Conservation (phyloP, 2,329 filamentous ascomycete species). For the Colletotrichum limetticola region DNA sequence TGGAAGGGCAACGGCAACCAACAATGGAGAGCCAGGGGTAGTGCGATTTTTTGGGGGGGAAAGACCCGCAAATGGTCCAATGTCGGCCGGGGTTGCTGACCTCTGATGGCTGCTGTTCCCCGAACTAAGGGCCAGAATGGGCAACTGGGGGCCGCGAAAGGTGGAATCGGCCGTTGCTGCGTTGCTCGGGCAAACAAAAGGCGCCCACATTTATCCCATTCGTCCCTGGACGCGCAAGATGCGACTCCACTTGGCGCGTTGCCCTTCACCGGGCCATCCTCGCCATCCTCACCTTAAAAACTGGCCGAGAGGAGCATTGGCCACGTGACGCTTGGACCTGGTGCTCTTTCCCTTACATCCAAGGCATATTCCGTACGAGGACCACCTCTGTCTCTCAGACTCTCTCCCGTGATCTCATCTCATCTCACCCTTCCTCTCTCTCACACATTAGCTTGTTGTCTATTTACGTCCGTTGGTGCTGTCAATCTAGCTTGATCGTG, state of each 20-base stretch:
- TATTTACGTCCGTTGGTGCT: neutral
- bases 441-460: neutral
- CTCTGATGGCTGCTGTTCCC: neutral
- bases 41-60: neutral
- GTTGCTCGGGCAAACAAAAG: slow-evolving; percentile 35
- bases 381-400: too few relatives aligned
- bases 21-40: slow-evolving; percentile 8
- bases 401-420: too few relatives aligned
- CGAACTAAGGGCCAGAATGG: neutral
- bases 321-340: slow-evolving; percentile 2
- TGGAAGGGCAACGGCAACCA: slow-evolving; percentile 31
- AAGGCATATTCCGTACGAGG: neutral
- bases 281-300: slow-evolving; percentile 10
- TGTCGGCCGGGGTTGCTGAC: neutral
- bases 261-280: neutral
- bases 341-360: neutral
- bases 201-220: slow-evolving; percentile 4
- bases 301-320: neutral
- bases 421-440: neutral
- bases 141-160: neutral
- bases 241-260: slow-evolving; percentile 20
- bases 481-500: neutral
- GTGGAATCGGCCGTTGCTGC: slow-evolving; percentile 8
- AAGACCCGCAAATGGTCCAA: neutral
- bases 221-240: slow-evolving; percentile 4